A percentile compares a stretch with the other conserved stretches of the same genome.
These are phyloP conservation scores for Umbelopsis sp. DNA, from an alignment of 192 early-diverging fungal species.

Conservation along the genomic window DNA sequence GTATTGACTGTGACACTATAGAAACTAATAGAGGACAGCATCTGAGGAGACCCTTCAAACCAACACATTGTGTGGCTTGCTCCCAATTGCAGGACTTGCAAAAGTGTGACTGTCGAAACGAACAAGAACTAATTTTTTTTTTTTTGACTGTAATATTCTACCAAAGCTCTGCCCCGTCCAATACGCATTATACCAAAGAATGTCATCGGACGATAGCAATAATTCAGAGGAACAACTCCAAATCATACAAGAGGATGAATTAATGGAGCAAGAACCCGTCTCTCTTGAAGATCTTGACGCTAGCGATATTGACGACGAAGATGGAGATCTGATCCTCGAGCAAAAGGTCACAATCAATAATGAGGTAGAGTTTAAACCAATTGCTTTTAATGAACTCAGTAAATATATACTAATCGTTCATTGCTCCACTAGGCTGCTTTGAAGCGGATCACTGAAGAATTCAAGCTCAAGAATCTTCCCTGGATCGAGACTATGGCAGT, in stretches of 20 bases:
- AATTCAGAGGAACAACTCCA: background rate
- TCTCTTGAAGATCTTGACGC: constrained; percentile 33
- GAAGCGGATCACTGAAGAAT: constrained; percentile 56
- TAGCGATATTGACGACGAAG: constrained; percentile 35
- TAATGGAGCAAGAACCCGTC: background rate
- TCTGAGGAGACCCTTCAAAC: too few relatives aligned
- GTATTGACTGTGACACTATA: too few relatives aligned
- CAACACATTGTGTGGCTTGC: background rate
- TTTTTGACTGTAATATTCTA: background rate
- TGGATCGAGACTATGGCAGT: constrained; percentile 76
- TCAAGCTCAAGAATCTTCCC: constrained; percentile 61
- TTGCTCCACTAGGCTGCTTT: constrained; percentile 54
- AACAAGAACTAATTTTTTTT: constrained; percentile 10
- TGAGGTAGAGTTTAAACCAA: constrained; percentile 13
- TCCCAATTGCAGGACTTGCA: background rate
- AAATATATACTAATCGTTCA: background rate
- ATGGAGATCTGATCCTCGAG: constrained; percentile 32
- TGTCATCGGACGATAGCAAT: constrained; percentile 6
- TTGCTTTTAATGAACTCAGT: background rate
- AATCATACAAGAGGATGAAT: constrained; percentile 21
- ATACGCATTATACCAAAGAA: constrained; percentile 1
- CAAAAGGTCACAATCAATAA: constrained; percentile 34
- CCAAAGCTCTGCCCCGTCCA: background rate
- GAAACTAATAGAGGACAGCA: background rate
- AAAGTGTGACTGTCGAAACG: background rate